phyloP scores from a whole-genome alignment of 2,329 filamentous ascomycete species.

The Xylaria sp. region DNA sequence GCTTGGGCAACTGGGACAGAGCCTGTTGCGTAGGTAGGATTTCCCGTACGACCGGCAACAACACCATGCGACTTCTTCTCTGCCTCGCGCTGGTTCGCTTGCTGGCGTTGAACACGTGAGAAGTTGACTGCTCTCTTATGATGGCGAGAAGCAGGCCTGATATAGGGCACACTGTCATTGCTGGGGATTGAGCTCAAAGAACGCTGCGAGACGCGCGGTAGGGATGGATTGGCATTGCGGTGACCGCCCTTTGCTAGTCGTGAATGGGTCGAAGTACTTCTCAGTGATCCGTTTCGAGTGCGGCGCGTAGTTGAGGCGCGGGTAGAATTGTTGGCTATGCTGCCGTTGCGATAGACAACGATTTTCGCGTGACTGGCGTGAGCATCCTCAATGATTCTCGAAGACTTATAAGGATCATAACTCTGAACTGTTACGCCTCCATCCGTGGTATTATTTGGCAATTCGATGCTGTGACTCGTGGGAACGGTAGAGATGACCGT shows the following conservation, averaged over 20 bases:
- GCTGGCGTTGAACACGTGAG: conserved; percentile 41
- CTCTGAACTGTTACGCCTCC: conserved; percentile 49
- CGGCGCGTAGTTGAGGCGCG: conserved; percentile 27
- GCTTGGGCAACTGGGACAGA: conserved; percentile 19
- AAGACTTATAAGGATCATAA: conserved; percentile 81
- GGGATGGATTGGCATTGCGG: conserved; percentile 27
- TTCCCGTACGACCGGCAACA: conserved; percentile 28
- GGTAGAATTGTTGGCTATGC: conserved; percentile 25
- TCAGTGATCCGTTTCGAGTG: conserved; percentile 34
- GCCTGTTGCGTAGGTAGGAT: conserved; percentile 22
- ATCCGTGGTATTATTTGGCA: conserved; percentile 33
- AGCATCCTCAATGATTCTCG: conserved; percentile 44
- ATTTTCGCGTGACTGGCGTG: conserved; percentile 61
- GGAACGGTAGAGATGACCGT: conserved; percentile 60
- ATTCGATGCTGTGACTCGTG: conserved; percentile 41
- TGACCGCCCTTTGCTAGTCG: conserved; percentile 23
- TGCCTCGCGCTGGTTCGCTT: conserved; percentile 16
- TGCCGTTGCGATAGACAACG: conserved; percentile 57
- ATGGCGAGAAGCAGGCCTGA: conserved; percentile 41
- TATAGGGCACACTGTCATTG: conserved; percentile 37
- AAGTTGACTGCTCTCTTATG: conserved; percentile 51
- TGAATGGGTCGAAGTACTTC: conserved; percentile 31
- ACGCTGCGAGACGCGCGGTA: conserved; percentile 33
- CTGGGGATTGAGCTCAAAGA: conserved; percentile 50
- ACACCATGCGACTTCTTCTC: conserved; percentile 26